Base-by-base conservation (phyloP, 2,329 filamentous ascomycete genomes). In the Alternaria triticina region DNA sequence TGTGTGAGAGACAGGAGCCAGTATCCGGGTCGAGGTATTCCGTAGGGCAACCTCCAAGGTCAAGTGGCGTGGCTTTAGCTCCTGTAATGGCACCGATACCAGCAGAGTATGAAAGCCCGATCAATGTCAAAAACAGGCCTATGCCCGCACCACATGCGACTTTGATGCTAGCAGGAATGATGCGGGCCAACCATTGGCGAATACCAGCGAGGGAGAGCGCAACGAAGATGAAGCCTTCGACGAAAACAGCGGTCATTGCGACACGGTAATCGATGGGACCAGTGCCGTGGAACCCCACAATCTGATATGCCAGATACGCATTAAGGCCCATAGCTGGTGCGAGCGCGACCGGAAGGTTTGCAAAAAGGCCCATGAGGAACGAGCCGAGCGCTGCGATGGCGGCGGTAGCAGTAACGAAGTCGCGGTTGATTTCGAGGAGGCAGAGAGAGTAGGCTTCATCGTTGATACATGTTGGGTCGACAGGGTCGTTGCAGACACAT, bases 111-210 rank as follows among this genome's bases (percentile, higher is more conserved):
- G 92, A 94, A 59, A 93, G 83, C n/a, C 90, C 90, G 66, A 93
- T 92, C 55, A 93, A 80, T 25, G 90, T 90, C 54, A 95, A 84
- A 79, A 95, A 96, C 4, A 97, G 84, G n/a, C 93, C 93, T 65
- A 96, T 96, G 63, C 93, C 93, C 56, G 92, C 92, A 65, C 92
- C 91, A n/a, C 91, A 95, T n/a, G 93, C 93, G 57, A 96, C 88
- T 81, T 96, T 97, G 82, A 97, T 94, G 51, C 90, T 93, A 23
- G 88, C 87, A 1, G 93, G 93, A 64, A 96, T 93, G 36, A 71
- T 74, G 36, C 74, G 70, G 47, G 73, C 73, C 33, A 92, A 85
- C 90, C 90, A 92, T 74, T 92, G 90, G 5, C 90, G 87, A 84
- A 92, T 87, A 11, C 90, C 90, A 1, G 89, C 88, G 10, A 92